These are phyloP conservation scores for Apophysomyces trapeziformis DNA, from an alignment of 371 early-diverging fungal species.

Conservation along the genomic window DNA sequence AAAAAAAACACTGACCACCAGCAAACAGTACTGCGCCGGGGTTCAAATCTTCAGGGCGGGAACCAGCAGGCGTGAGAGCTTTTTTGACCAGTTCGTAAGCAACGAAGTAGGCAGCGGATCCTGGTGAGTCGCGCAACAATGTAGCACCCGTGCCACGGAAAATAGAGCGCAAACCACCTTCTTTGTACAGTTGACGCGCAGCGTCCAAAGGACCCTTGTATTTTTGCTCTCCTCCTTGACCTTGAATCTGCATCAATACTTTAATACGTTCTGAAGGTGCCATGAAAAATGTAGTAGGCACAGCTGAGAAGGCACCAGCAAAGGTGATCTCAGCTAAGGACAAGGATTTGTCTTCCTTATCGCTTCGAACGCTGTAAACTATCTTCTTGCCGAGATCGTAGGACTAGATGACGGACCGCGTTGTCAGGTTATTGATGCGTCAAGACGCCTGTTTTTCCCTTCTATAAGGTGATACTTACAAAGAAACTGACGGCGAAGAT, in stretches of 20 bases:
- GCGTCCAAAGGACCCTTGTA: slow-evolving; percentile 89
- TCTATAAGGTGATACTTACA: slow-evolving; percentile 49
- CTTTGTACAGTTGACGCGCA: slow-evolving; percentile 70
- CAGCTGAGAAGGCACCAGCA: slow-evolving; percentile 96
- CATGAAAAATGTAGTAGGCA: slow-evolving; percentile 94
- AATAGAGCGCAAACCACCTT: slow-evolving; percentile 82
- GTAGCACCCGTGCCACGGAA: slow-evolving; percentile 96
- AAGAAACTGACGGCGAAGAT: slow-evolving; percentile 96
- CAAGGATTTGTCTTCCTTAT: slow-evolving; percentile 59
- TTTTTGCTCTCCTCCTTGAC: slow-evolving; percentile 53
- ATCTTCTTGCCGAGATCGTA: slow-evolving; percentile 78
- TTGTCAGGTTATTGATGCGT: too few species aligned
- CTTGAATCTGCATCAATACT: slow-evolving; percentile 85
- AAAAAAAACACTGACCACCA: slow-evolving; percentile 72
- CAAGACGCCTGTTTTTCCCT: not conserved
- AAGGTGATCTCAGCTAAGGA: slow-evolving; percentile 80
- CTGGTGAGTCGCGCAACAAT: slow-evolving; percentile 91
- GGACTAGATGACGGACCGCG: slow-evolving; percentile 41
- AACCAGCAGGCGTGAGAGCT: slow-evolving; percentile 73
- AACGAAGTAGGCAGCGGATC: slow-evolving; percentile 96
- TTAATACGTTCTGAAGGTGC: slow-evolving; percentile 96
- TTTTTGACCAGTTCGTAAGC: slow-evolving; percentile 92
- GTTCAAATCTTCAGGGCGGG: slow-evolving; percentile 73
- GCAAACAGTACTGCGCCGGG: slow-evolving; percentile 88
- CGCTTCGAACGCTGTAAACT: slow-evolving; percentile 61